Evolutionary conservation across 2,329 filamentous ascomycete species (phyloP).

Genomic region (Gnomoniopsis sp.): DNA sequence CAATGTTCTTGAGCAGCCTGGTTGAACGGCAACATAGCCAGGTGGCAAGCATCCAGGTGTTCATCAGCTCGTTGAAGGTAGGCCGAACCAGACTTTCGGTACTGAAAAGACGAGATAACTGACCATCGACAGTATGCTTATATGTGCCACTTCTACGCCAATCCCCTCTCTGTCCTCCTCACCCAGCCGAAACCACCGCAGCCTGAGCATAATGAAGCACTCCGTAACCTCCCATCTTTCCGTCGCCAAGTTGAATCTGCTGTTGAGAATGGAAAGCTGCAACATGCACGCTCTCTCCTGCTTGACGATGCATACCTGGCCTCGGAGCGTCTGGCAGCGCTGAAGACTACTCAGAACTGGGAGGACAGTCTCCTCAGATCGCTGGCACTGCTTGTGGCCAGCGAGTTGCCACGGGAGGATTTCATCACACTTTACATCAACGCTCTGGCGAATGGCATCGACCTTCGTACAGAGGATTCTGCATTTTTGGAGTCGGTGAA

Average conservation of each 20-base stretch:
- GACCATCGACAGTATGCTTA: conserved; percentile 63
- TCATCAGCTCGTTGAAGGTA: conserved; percentile 68
- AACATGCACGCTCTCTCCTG: conserved; percentile 50
- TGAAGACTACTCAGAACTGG: conserved; percentile 24
- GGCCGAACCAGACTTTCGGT: conserved; percentile 8
- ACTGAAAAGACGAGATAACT: conserved; percentile 14
- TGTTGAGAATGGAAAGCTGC: conserved; percentile 39
- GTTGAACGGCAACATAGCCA: conserved; percentile 74
- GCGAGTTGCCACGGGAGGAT: conserved; percentile 32
- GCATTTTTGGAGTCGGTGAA: conserved; percentile 56
- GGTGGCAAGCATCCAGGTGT: conserved; percentile 70
- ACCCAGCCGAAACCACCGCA: conserved; percentile 41
- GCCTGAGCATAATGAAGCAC: conserved; percentile 60
- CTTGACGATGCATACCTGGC: conserved; percentile 54
- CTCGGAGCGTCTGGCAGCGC: conserved; percentile 16
- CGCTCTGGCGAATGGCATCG: conserved; percentile 54
- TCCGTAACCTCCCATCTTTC: conserved; percentile 69
- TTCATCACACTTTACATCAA: conserved; percentile 59
- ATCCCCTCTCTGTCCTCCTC: conserved; percentile 66
- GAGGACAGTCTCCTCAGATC: conserved; percentile 43
- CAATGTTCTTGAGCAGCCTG: conserved; percentile 58
- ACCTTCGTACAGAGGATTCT: conserved; percentile 45
- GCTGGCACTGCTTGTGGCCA: conserved; percentile 43
- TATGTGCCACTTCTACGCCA: conserved; percentile 84
- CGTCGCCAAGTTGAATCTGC: conserved; percentile 47